Base-by-base conservation (phyloP, 805 yeast genomes). In the Pichia nakasei region DNA sequence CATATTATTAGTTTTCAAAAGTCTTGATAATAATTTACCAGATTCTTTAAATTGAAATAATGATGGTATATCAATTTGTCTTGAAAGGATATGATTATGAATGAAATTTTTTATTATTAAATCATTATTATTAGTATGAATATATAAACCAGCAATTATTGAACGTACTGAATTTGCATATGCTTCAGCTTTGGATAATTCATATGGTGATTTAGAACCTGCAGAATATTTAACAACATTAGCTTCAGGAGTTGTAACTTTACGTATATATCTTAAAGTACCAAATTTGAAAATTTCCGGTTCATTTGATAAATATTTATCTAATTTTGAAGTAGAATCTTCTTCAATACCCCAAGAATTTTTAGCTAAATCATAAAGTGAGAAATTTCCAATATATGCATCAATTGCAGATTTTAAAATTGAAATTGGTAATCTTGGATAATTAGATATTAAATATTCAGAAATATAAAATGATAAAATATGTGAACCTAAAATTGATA, bases 391-490 rank as follows among this genome's bases (percentile, higher is more conserved):
- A 57, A 84, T 73, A 58, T 79, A 85, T 1, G 93, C 74, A 52
- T 85, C 82, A 9, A 84, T 80, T 0, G 95, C 85, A 7, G 80
- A 78, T 53, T 80, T 77, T 45, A 87, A 73, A 22, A 89, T 82
- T 9, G 78, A 74, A 48, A 82, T 73, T 17, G 99, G 98, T 41
- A 93, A 71, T 60, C 99, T 77, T 43, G 99, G 99, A 61, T 88
- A 88, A 51, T 75, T 78, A 41, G 80, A 64, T 54, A 87, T 66
- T 47, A 91, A 68, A 53, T 83, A 67, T 61, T 87, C 95, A 19
- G 84, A 72, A 4, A 80, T 82, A 56, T 85, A 82, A 61, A 80
- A 86, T 12, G 81, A 76, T 48, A 93, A 66, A 39, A 93, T 66
- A 47, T 80, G 78, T 55, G 80, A 78, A 41, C 98, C 98, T 57